Percentiles rank a stretch among this genome's conserved stretches.
phyloP scores from a whole-genome alignment of 805 yeast species.

The Lipomyces lipofer region DNA sequence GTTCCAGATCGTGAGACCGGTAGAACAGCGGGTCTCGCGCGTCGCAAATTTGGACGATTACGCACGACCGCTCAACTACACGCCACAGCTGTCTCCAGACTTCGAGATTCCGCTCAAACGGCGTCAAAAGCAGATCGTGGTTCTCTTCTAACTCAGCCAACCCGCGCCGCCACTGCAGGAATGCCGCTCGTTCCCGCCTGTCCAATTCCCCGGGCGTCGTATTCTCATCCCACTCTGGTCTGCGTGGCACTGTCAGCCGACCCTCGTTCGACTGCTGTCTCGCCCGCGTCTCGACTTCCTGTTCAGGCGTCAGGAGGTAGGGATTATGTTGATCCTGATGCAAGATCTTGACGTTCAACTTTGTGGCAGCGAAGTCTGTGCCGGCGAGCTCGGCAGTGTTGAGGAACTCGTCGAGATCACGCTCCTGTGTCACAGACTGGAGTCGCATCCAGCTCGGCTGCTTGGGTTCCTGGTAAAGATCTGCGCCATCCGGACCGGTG shows the following conservation, averaged over 20 bases:
- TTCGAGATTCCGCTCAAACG: slow-evolving; percentile 94
- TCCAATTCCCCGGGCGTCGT: slow-evolving; percentile 79
- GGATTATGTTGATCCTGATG: slow-evolving; percentile 60
- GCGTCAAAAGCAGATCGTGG: slow-evolving; percentile 84
- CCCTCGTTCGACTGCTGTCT: slow-evolving; percentile 55
- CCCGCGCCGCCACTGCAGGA: slow-evolving; percentile 90
- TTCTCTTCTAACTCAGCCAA: slow-evolving; percentile 82
- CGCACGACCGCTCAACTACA: slow-evolving; percentile 91
- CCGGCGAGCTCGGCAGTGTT: slow-evolving; percentile 95
- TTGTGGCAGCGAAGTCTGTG: slow-evolving; percentile 93
- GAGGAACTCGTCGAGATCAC: slow-evolving; percentile 89
- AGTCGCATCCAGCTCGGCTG: slow-evolving; percentile 84
- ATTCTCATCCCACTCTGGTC: slow-evolving; percentile 79
- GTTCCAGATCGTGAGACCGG: slow-evolving; percentile 84
- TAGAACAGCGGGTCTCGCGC: slow-evolving; percentile 91
- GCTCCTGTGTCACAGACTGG: slow-evolving; percentile 92
- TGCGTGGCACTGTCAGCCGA: slow-evolving; percentile 82
- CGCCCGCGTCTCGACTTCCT: slow-evolving; percentile 56
- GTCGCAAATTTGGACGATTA: slow-evolving; percentile 95
- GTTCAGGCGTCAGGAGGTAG: slow-evolving; percentile 61
- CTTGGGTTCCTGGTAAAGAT: not conserved
- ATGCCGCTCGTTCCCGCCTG: slow-evolving; percentile 83
- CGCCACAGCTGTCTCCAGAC: slow-evolving; percentile 99
- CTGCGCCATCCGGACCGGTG: slow-evolving; percentile 16
- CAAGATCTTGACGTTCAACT: slow-evolving; percentile 78